phyloP scores from a whole-genome alignment of 2,329 filamentous ascomycete genomes.

The Cladosporium oxysporum region DNA sequence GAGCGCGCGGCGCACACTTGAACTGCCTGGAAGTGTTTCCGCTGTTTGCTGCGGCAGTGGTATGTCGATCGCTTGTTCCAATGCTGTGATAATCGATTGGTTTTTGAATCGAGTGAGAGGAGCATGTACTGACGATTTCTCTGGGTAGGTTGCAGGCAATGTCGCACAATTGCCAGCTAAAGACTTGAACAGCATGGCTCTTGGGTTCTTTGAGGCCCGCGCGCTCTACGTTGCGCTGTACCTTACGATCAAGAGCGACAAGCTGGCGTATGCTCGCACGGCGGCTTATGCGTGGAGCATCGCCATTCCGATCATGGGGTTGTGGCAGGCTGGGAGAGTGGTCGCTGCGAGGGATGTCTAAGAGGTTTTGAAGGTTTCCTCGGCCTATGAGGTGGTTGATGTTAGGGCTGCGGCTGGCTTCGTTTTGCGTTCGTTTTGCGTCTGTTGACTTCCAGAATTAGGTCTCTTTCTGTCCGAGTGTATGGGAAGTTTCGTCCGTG shows the following conservation, averaged over 20 bases:
- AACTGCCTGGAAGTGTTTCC: slow-evolving; percentile 50
- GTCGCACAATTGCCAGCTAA: slow-evolving; percentile 25
- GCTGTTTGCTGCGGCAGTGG: slow-evolving; percentile 42
- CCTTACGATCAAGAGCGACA: slow-evolving; percentile 27
- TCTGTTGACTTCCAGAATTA: background rate
- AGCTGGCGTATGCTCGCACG: slow-evolving; percentile 29
- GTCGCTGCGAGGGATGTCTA: background rate
- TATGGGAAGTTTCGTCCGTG: background rate
- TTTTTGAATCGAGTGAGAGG: background rate
- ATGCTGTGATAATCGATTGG: background rate
- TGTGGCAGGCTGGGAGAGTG: slow-evolving; percentile 28
- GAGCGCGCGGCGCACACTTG: slow-evolving; percentile 42
- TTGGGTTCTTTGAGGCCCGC: slow-evolving; percentile 28
- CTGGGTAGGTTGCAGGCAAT: slow-evolving; percentile 26
- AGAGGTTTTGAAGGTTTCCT: background rate
- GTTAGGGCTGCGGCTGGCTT: background rate
- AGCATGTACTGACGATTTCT: background rate
- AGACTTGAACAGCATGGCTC: slow-evolving; percentile 27
- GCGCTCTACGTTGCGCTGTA: slow-evolving; percentile 29
- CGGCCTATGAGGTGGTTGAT: background rate
- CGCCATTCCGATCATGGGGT: slow-evolving; percentile 28
- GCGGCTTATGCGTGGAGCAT: slow-evolving; percentile 32
- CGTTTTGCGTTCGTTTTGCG: background rate
- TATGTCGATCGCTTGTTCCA: slow-evolving; percentile 18
- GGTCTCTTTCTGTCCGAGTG: background rate